Evolutionary conservation across 495 filamentous ascomycete genomes (phyloP).

Genomic region (Aspergillus leporis): DNA sequence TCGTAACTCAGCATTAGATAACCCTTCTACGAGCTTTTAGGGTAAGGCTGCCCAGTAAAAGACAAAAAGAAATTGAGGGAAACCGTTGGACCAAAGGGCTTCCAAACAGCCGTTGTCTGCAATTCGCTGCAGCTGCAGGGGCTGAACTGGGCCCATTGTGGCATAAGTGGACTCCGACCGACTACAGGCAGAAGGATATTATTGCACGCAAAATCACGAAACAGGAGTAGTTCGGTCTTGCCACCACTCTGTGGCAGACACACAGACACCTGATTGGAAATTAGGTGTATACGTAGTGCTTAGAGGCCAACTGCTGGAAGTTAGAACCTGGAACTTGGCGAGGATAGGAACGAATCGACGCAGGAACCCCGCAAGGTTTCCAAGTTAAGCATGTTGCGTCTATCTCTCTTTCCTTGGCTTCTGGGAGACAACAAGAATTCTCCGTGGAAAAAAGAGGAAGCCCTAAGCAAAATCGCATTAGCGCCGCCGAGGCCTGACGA

Average conservation of each 20-base stretch:
- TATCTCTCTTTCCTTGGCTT: not conserved
- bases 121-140: conserved; percentile 5
- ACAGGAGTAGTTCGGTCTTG: conserved; percentile 4
- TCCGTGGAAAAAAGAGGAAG: conserved; percentile 2
- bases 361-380: not conserved
- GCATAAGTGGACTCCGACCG: conserved; percentile 3
- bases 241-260: not conserved
- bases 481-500: conserved; percentile 1
- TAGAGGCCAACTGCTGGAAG: no score
- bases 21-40: not conserved
- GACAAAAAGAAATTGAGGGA: not conserved
- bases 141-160: conserved; percentile 2
- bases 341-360: not conserved
- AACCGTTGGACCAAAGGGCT: not conserved
- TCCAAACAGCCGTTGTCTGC: conserved; percentile 6
- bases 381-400: not conserved
- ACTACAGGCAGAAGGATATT: not conserved
- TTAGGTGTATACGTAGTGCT: not conserved
- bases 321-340: not conserved
- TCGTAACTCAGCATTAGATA: not conserved
- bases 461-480: conserved; percentile 1
- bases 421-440: conserved; percentile 7
- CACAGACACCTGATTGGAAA: not conserved
- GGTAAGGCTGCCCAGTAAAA: not conserved
- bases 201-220: conserved; percentile 2